Base-by-base conservation (phyloP, 2,329 filamentous ascomycete species). In the Ophiocordyceps polyrhachis-furcata region DNA sequence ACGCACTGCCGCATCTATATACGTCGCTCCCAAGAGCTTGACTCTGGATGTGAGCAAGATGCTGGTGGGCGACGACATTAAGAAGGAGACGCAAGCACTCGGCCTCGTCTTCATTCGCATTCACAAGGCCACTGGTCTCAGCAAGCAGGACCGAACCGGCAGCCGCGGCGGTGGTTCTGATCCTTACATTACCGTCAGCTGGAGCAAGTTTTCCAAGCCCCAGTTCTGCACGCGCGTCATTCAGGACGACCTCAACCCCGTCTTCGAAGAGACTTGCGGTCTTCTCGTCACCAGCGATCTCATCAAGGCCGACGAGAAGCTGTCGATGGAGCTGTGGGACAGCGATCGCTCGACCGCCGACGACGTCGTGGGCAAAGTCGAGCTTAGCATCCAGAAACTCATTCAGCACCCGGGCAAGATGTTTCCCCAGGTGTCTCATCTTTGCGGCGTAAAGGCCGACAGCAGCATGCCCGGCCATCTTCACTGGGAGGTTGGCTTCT, bases 1-100 rank as follows among this genome's bases (percentile, higher is more conserved):
- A 43, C 79, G 84, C 50, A 80, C 82, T 1, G 81, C 82, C 0
- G 68, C 84, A 55, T 77, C 80, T 0, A 75, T 84, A 55, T 86
- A 85, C 50, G 82, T 86, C 1, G 81, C 82, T 0, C 82, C 82
- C 0, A 84, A 83, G 62, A 83, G 77, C 45, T 61, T 85, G 44
- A 84, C 81, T 0, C 64, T 86, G 6, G 77, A 86, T 55, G 62
- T 87, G 31, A 83, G 84, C 56, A 79, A 83, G 48, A 85, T 85
- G 77, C 69, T 87, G 13, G 71, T 82, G 8, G 82, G 82, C 4
- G 81, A 84, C 47, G 81, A 86, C 52, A 84, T 81, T 63, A 86
- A 85, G 59, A 84, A 84, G 55, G 80, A 86, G 49, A 83, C 81
- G 0, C 61, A 63, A 28, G 69, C 75, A 2, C 68, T 73, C 28